Evolutionary conservation across 1,139 yeast genomes (phyloP).

Genomic region (Geotrichum carabidarum): DNA sequence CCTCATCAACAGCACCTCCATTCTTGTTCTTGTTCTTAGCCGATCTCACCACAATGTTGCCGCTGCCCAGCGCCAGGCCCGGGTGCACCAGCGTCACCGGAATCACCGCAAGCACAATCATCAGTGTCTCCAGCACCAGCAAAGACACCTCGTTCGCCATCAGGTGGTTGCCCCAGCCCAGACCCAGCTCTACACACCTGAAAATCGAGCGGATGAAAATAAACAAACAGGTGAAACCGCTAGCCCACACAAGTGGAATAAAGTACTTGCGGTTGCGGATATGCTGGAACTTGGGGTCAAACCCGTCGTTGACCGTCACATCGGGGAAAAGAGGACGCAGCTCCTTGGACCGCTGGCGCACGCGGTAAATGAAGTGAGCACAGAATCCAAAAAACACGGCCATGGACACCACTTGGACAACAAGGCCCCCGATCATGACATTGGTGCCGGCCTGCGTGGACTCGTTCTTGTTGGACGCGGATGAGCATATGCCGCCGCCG

Average conservation of each 20-base stretch:
- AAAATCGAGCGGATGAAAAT: slow-evolving; percentile 69
- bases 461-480: slow-evolving; percentile 41
- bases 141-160: slow-evolving; percentile 66
- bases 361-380: slow-evolving; percentile 43
- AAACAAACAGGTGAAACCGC: slow-evolving; percentile 38
- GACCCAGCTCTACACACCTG: slow-evolving; percentile 68
- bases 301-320: not conserved
- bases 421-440: slow-evolving; percentile 77
- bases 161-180: slow-evolving; percentile 69
- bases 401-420: slow-evolving; percentile 73
- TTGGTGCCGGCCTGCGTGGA: slow-evolving; percentile 54
- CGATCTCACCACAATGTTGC: slow-evolving; percentile 24
- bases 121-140: slow-evolving; percentile 68
- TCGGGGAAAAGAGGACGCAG: slow-evolving; percentile 35
- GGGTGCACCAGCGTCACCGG: slow-evolving; percentile 59
- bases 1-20: no score
- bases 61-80: slow-evolving; percentile 38
- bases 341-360: slow-evolving; percentile 21
- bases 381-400: slow-evolving; percentile 54
- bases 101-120: slow-evolving; percentile 49
- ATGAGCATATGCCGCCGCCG: slow-evolving; percentile 76
- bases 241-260: slow-evolving; percentile 23
- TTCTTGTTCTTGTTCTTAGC: no score
- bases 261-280: slow-evolving; percentile 39
- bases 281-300: not conserved